Conservation (phyloP, 345 rosid genomes). For the Bretschneidera sinensis region DNA sequence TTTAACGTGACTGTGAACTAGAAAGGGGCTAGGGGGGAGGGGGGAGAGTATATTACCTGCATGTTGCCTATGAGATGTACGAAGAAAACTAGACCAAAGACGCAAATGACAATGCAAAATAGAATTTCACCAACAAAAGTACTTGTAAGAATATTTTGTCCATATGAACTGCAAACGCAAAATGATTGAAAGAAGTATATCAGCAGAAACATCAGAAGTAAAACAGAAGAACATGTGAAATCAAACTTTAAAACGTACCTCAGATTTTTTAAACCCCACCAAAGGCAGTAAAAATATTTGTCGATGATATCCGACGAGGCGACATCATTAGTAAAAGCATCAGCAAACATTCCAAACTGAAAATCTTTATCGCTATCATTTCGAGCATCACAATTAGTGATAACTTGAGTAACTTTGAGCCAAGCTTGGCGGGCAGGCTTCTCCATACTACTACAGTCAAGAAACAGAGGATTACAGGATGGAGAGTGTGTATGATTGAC, state of each 20-base stretch:
- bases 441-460: slow-evolving; percentile 52
- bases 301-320: slow-evolving; percentile 46
- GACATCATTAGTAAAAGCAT: slow-evolving; percentile 61
- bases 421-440: slow-evolving; percentile 51
- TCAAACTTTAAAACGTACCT: slow-evolving; percentile 32
- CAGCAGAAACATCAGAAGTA: not conserved
- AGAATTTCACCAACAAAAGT: slow-evolving; percentile 51
- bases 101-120: slow-evolving; percentile 62
- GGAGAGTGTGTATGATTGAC: slow-evolving; percentile 42
- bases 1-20: too few species aligned
- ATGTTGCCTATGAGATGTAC: slow-evolving; percentile 84
- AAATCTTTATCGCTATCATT: slow-evolving; percentile 35
- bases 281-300: slow-evolving; percentile 79
- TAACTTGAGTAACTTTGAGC: slow-evolving; percentile 45
- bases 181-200: slow-evolving; percentile 9
- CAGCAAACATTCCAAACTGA: slow-evolving; percentile 70
- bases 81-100: slow-evolving; percentile 68
- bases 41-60: slow-evolving; percentile 48
- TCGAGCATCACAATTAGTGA: slow-evolving; percentile 48
- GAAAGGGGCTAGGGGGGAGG: too few species aligned
- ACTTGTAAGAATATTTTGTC: slow-evolving; percentile 61
- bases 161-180: slow-evolving; percentile 64
- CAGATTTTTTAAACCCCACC: slow-evolving; percentile 86
- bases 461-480: slow-evolving; percentile 41
- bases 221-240: not conserved